These are phyloP conservation scores for Solanum bulbocastanum DNA, from an alignment of 257 asterid species.

Conservation along the genomic window DNA sequence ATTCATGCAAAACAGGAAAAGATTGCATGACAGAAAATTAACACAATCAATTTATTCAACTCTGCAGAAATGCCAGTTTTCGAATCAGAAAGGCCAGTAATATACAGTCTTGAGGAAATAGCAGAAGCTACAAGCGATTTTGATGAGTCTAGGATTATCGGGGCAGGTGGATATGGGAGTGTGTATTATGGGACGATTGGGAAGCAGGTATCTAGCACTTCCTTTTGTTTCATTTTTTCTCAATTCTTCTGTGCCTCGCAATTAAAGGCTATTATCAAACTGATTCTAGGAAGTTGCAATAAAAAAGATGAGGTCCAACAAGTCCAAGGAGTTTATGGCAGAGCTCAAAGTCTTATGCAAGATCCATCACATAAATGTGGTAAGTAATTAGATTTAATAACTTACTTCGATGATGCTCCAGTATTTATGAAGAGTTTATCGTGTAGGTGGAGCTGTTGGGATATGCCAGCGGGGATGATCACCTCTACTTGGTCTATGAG, in stretches of 20 bases:
- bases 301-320: constrained; percentile 81
- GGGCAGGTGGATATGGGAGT: constrained; percentile 81
- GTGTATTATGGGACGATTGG: constrained; percentile 52
- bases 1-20: neutral
- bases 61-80: constrained; percentile 43
- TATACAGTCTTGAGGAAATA: constrained; percentile 57
- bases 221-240: neutral
- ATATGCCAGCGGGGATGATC: constrained; percentile 73
- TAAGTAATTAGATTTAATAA: constrained; percentile 18
- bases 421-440: neutral
- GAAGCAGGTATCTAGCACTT: constrained; percentile 38
- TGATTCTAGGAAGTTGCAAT: constrained; percentile 64
- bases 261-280: neutral
- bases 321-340: constrained; percentile 79
- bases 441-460: constrained; percentile 80
- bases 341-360: constrained; percentile 75
- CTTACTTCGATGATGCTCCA: neutral
- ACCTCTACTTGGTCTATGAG: constrained; percentile 74
- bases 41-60: neutral
- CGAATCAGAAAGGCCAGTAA: constrained; percentile 57
- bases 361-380: constrained; percentile 88
- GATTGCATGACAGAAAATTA: neutral
- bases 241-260: neutral
- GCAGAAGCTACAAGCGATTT: constrained; percentile 60
- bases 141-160: constrained; percentile 59